Base-by-base conservation (phyloP, 495 filamentous ascomycete species). In the Xylaria palmicola region DNA sequence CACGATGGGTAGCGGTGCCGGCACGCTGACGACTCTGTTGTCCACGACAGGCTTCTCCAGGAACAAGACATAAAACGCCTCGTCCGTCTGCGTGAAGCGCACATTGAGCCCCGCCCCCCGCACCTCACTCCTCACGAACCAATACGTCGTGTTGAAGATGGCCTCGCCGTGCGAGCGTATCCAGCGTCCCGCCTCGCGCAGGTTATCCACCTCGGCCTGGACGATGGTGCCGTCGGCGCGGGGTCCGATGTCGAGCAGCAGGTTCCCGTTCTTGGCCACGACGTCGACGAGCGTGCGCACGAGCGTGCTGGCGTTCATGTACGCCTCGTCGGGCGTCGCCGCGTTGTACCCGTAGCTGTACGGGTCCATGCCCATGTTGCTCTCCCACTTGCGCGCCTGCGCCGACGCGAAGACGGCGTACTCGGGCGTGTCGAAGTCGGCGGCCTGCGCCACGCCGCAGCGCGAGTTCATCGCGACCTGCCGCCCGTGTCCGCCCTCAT, bases 121-220 rank as follows among this genome's bases (percentile, higher is more conserved):
- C 1, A 67, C 51, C 56, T 82, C 71, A 1, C 79, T 76, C 36
- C 74, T 78, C 17, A 85, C 69, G 64, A 81, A 80, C 81, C 82
- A 85, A 59, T 85, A 85, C 10, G 79, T 81, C 7, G 83, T 85
- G 32, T 81, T 77, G 60, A 78, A 85, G 15, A 85, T 74, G 1
- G 81, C 80, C 59, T 85, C 82, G 2, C 62, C 78, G 63, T 85
- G 79, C 6, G 55, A 50, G 43, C 73, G 72, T 51, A 85, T 81
- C 83, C 83, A 85, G 6, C 24, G 58, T 0, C 83, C 83, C 2
- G 81, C 82, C 50, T 76, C 66, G 0, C 76, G 68, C 22, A 85
- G 66, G 58, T 77, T 70, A 13, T 74, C 66, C 36, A 76, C 62
- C 66, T 84, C 81, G 3, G 74, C 68, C 17, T 79, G 72, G 3